Evolutionary conservation across 306 rosid genomes (phyloP).

Genomic region (Abrus pulchellus): DNA sequence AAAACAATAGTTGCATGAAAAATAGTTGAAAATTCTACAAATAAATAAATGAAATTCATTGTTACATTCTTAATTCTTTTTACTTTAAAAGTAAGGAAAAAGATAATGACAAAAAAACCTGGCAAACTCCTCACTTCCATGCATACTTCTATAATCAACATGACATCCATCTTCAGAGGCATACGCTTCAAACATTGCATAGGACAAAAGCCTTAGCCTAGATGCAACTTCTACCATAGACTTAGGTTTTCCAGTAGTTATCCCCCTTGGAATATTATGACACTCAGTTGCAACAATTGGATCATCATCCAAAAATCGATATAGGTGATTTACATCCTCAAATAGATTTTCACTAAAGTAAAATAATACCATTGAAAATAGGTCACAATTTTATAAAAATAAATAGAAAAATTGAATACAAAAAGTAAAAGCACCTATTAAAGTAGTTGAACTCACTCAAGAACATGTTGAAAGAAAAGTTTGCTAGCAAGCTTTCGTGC

Average conservation of each 20-base stretch:
- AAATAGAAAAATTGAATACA: slow-evolving; percentile 3
- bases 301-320: slow-evolving; percentile 85
- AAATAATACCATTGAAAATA: slow-evolving; percentile 25
- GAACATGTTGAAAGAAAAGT: slow-evolving; percentile 78
- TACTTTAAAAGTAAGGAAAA: slow-evolving; percentile 12
- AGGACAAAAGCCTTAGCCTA: slow-evolving; percentile 71
- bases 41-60: slow-evolving; percentile 29
- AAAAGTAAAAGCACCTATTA: slow-evolving; percentile 27
- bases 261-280: slow-evolving; percentile 76
- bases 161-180: slow-evolving; percentile 73
- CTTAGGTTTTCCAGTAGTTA: slow-evolving; percentile 76
- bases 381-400: slow-evolving; percentile 7
- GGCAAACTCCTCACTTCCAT: slow-evolving; percentile 89
- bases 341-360: slow-evolving; percentile 72
- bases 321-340: slow-evolving; percentile 82
- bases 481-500: slow-evolving; percentile 81
- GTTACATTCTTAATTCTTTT: slow-evolving; percentile 16
- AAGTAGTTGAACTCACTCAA: slow-evolving; percentile 67
- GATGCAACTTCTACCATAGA: slow-evolving; percentile 73
- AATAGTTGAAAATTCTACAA: not conserved
- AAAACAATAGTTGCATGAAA: slow-evolving; percentile 29
- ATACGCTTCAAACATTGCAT: slow-evolving; percentile 81
- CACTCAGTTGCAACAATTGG: slow-evolving; percentile 75
- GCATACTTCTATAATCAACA: slow-evolving; percentile 78
- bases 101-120: slow-evolving; percentile 55